phyloP scores from a whole-genome alignment of 441 rosid genomes.

The Adansonia gregorii region DNA sequence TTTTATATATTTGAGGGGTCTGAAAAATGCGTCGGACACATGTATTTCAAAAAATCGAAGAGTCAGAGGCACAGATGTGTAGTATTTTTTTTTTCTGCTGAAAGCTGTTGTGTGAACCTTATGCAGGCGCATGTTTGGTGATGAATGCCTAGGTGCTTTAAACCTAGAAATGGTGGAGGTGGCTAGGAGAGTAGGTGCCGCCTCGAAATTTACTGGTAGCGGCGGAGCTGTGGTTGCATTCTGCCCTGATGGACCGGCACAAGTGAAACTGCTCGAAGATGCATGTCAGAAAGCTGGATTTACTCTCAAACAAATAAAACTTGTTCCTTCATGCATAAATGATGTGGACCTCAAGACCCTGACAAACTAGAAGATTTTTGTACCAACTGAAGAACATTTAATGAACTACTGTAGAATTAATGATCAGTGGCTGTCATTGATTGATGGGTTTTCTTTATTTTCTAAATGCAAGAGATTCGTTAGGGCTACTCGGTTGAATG shows the following conservation, averaged over 20 bases:
- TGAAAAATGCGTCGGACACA: too few relatives aligned
- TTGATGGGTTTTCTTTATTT: too few relatives aligned
- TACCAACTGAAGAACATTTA: not conserved
- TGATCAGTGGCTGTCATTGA: too few relatives aligned
- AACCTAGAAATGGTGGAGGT: conserved; percentile 93
- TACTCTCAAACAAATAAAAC: conserved; percentile 53
- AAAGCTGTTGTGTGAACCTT: not conserved
- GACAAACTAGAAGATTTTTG: not conserved
- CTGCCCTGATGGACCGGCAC: conserved; percentile 72
- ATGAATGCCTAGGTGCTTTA: conserved; percentile 67
- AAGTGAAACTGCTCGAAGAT: conserved; percentile 67
- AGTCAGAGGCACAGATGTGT: too few relatives aligned
- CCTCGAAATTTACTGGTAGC: conserved; percentile 91
- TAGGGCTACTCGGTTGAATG: too few relatives aligned
- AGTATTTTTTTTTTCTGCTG: not conserved
- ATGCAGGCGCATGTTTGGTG: conserved; percentile 80
- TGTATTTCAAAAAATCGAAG: too few relatives aligned
- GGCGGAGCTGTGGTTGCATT: conserved; percentile 91
- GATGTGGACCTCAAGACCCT: conserved; percentile 49
- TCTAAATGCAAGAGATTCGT: too few relatives aligned
- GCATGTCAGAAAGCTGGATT: conserved; percentile 74
- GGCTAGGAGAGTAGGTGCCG: conserved; percentile 77
- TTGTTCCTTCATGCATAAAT: conserved; percentile 54
- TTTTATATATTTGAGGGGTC: too few relatives aligned
- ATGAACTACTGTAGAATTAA: too few relatives aligned